Base-by-base conservation (phyloP, 805 yeast genomes). In the Phaffomyces thermotolerans region DNA sequence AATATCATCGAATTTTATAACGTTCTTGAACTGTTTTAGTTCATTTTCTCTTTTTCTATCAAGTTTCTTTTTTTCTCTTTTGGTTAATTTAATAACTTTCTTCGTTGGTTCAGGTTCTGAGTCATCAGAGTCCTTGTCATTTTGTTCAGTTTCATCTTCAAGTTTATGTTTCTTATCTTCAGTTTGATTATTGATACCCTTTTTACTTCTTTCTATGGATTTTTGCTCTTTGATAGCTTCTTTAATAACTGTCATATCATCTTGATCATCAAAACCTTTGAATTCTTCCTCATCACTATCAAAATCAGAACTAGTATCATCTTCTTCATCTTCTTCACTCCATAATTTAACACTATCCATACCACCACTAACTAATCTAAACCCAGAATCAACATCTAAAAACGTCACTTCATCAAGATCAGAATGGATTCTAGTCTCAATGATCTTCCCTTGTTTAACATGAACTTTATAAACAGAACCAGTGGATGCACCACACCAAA, bases 271-370 rank as follows among this genome's bases (percentile, higher is more conserved):
- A 24, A 40, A 38, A 3, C 44, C 48, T 27, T 34, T 27, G 33
- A 37, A 40, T 3, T 46, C 49, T 8, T 40, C 42, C 8, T 34
- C 35, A 6, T 25, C 44, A n/a, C 41, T 39, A 14, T 30, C 41
- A 2, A 30, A 34, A 17, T 32, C 38, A 13, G 37, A 27, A 18
- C 45, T 53, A 23, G n/a, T n/a, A n/a, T n/a, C n/a, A n/a, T n/a
- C n/a, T n/a, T n/a, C n/a, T 47, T 41, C 59, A 8, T 47, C 59
- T 2, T 56, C 53, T 25, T 62, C 66, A 10, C 74, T 68, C 98
- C 98, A 91, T 6, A 91, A 68, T 53, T 81, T 83, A 45, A 91
- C 66, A 24, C 73, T 70, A 38, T 85, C 91, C 89, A 90, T 83
- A 18, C 96, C 93, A 6, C 84, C 88, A 59, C 85, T 79, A 4